phyloP scores from a whole-genome alignment of 345 rosid genomes.

The Brassica incana region DNA sequence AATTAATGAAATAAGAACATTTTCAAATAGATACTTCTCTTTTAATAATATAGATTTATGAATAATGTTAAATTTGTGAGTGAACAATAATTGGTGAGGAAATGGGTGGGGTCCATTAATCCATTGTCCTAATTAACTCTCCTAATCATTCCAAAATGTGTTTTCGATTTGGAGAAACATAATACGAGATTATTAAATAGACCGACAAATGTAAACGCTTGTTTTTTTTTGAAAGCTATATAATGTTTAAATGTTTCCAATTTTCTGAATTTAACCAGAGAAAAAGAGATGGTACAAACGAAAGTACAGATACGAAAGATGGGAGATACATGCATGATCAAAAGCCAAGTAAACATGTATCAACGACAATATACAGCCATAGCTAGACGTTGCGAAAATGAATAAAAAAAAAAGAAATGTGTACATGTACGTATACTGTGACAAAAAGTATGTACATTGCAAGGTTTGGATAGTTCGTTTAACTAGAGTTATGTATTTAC shows the following conservation, averaged over 20 bases:
- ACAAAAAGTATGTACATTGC: not conserved
- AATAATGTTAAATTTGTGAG: constrained; percentile 25
- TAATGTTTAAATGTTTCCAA: not conserved
- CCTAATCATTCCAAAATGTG: constrained; percentile 10
- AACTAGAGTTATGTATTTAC: too few relatives aligned
- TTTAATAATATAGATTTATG: too few relatives aligned
- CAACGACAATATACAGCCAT: not conserved
- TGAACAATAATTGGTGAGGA: constrained; percentile 33
- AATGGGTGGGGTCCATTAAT: constrained; percentile 27
- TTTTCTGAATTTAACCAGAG: not conserved
- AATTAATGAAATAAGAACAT: too few relatives aligned
- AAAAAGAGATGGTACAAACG: not conserved
- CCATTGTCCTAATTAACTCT: not conserved
- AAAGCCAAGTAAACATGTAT: not conserved
- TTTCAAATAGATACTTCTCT: too few relatives aligned
- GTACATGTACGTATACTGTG: not conserved
- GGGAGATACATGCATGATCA: not conserved
- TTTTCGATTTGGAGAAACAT: constrained; percentile 4
- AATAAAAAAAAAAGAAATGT: not conserved
- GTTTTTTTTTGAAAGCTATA: not conserved
- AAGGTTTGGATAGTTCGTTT: too few relatives aligned
- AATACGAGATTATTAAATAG: constrained; percentile 11
- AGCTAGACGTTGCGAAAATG: not conserved
- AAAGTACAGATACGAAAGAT: not conserved
- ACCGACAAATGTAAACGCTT: constrained; percentile 28